A percentile compares a stretch with the other conserved stretches of the same genome.
These are phyloP conservation scores for Apophysomyces elegans DNA, from an alignment of 371 early-diverging fungal genomes.

Conservation along the genomic window DNA sequence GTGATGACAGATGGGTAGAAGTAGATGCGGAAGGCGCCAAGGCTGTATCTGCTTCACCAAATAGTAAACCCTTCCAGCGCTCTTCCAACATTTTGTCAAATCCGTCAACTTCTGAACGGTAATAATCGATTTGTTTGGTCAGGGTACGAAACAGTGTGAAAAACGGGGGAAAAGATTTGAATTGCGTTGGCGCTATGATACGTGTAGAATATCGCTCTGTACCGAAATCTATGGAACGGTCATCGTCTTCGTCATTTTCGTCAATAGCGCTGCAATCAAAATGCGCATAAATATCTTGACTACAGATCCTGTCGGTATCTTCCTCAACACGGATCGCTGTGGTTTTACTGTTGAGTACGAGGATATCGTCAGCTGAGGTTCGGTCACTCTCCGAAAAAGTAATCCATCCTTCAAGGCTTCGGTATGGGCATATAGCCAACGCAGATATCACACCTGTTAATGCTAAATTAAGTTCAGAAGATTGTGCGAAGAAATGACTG, in stretches of 20 bases:
- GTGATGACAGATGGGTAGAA: neutral
- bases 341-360: conserved; percentile 32
- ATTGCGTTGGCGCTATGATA: conserved; percentile 44
- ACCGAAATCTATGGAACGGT: conserved; percentile 53
- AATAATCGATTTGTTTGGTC: conserved; percentile 71
- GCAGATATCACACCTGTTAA: conserved; percentile 88
- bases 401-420: conserved; percentile 81
- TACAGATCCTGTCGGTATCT: conserved; percentile 29
- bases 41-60: conserved; percentile 31
- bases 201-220: conserved; percentile 38
- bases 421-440: conserved; percentile 76
- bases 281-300: conserved; percentile 39
- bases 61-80: conserved; percentile 55
- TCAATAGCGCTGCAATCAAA: conserved; percentile 32
- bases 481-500: conserved; percentile 84
- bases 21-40: conserved; percentile 17
- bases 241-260: conserved; percentile 55
- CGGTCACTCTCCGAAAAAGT: conserved; percentile 71
- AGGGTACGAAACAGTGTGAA: conserved; percentile 66
- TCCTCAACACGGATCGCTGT: conserved; percentile 28
- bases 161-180: conserved; percentile 67
- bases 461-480: conserved; percentile 87
- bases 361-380: conserved; percentile 51
- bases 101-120: conserved; percentile 56
- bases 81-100: conserved; percentile 64